Base-by-base conservation (phyloP, 805 yeast genomes). In the Hanseniaspora jakobsenii region DNA sequence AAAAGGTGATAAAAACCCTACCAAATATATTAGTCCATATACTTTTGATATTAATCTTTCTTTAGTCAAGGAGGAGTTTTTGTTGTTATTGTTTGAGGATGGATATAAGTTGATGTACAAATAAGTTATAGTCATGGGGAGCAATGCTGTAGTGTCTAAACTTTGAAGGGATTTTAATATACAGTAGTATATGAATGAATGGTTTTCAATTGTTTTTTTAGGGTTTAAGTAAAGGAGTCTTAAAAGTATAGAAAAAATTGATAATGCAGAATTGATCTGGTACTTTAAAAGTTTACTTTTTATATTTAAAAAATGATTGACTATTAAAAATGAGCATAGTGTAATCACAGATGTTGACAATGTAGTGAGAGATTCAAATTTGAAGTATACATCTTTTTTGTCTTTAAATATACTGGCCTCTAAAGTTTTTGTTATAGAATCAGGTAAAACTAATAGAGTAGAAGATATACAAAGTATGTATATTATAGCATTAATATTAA, bases 91-190 rank as follows among this genome's bases (percentile, higher is more conserved):
- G n/a, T n/a, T n/a, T n/a, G n/a, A n/a, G n/a, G n/a, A n/a, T n/a
- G n/a, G n/a, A n/a, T n/a, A n/a, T n/a, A n/a, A n/a, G n/a, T 34
- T 34, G 3, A 34, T 34, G 28, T 22, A 21, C 6, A 22, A 22
- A 16, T 34, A 34, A n/a, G 37, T 34, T 7, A 34, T 7, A 14
- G 37, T 34, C n/a, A 34, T 34, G 5, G 37, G 37, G 12, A 34
- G 7, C 8, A 34, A 14, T 18, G 22, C 5, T n/a, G 37, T 22
- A 13, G 37, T 22, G 12, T 34, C 37, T 3, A 34, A 85, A 85
- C 58, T 74, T 73, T 13, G 72, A 66, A 4, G 61, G 62, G 57
- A 78, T 80, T 53, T 70, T 70, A 51, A 71, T 67, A 6, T 66
- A 53, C 52, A 66, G 72, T 26, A 78, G 60, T 69, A 75, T 73